phyloP scores from a whole-genome alignment of 305 asterid genomes.

The Solanum chacoense region DNA sequence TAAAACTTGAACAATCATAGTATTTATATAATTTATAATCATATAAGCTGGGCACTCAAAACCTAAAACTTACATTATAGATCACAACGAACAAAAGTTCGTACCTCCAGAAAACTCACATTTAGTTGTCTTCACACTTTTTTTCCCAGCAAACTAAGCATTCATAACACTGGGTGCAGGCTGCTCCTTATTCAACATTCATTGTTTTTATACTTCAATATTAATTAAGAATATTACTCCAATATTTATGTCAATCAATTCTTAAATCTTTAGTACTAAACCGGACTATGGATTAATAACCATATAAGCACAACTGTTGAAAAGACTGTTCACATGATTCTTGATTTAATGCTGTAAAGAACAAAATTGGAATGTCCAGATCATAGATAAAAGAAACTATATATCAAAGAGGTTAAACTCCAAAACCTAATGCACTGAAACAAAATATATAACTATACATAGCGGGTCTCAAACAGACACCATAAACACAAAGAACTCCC shows the following conservation, averaged over 20 bases:
- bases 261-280: neutral
- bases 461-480: neutral
- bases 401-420: neutral
- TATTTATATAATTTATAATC: neutral
- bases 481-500: neutral
- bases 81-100: neutral
- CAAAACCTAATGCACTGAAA: neutral
- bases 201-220: neutral
- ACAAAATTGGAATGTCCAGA: neutral
- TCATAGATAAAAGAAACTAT: neutral
- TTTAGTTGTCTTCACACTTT: neutral
- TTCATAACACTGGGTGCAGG: neutral
- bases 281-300: neutral
- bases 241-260: neutral
- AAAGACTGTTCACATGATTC: neutral
- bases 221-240: neutral
- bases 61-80: neutral
- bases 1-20: neutral
- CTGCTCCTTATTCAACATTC: neutral
- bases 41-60: neutral
- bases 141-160: neutral
- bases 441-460: neutral
- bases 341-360: neutral
- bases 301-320: neutral
- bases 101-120: neutral